Evolutionary conservation across 2,329 filamentous ascomycete species (phyloP).

Genomic region (Colletotrichum scovillei): DNA sequence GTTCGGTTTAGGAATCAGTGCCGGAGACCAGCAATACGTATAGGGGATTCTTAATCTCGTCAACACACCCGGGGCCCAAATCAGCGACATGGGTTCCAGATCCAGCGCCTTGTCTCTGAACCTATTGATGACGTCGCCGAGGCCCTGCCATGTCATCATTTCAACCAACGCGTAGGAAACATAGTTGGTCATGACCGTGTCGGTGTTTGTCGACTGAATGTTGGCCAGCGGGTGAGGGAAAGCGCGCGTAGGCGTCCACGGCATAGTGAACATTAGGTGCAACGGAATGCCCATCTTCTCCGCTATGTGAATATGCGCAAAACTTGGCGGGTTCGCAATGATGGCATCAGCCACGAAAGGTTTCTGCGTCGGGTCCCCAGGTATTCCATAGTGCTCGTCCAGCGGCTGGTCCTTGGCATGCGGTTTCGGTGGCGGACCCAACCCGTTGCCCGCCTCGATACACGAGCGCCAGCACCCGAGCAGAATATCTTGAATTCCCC

Average conservation of each 20-base stretch:
- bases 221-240: constrained; percentile 91
- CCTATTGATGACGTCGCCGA: constrained; percentile 91
- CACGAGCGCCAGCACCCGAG: constrained; percentile 89
- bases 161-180: constrained; percentile 87
- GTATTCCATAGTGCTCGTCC: constrained; percentile 56
- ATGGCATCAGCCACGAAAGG: constrained; percentile 89
- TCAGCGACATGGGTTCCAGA: constrained; percentile 80
- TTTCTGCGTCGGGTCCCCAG: constrained; percentile 53
- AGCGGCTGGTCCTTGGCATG: constrained; percentile 61
- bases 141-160: constrained; percentile 92
- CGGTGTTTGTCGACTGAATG: constrained; percentile 80
- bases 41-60: constrained; percentile 82
- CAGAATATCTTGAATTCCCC: constrained; percentile 83
- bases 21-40: constrained; percentile 92
- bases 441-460: constrained; percentile 80
- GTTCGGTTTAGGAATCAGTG: constrained; percentile 80
- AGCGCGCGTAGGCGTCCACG: constrained; percentile 86
- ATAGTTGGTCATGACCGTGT: constrained; percentile 82
- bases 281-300: constrained; percentile 80
- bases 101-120: constrained; percentile 82
- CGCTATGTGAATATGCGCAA: constrained; percentile 80
- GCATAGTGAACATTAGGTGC: constrained; percentile 96
- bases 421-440: constrained; percentile 58
- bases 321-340: constrained; percentile 82
- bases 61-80: constrained; percentile 86